These are phyloP conservation scores for Backusella australiensis DNA, from an alignment of 192 early-diverging fungal genomes.

Conservation along the genomic window DNA sequence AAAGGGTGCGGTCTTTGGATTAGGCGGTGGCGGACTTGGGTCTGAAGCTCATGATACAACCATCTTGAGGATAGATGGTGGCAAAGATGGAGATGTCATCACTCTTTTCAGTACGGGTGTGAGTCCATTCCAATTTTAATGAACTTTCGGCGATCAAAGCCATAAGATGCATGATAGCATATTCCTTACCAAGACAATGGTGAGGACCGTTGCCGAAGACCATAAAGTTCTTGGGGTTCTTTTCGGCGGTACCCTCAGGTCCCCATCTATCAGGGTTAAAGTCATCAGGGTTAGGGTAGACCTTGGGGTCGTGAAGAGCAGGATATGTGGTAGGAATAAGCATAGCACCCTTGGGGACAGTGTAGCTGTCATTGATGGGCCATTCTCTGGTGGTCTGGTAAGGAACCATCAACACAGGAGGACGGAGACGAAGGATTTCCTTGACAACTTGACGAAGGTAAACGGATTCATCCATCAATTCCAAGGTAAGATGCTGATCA, in stretches of 20 bases:
- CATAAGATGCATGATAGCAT: slow-evolving; percentile 38
- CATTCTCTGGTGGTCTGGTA: slow-evolving; percentile 36
- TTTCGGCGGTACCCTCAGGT: slow-evolving; percentile 29
- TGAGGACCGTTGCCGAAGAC: slow-evolving; percentile 42
- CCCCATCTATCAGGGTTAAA: slow-evolving; percentile 42
- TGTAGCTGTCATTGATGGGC: slow-evolving; percentile 29
- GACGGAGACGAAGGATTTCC: slow-evolving; percentile 38
- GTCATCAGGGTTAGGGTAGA: slow-evolving; percentile 36
- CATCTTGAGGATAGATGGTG: slow-evolving; percentile 41
- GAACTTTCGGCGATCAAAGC: slow-evolving; percentile 33
- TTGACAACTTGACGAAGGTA: slow-evolving; percentile 41
- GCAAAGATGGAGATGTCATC: slow-evolving; percentile 44
- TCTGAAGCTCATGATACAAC: slow-evolving; percentile 37
- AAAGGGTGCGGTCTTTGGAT: neutral
- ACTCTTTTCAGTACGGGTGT: slow-evolving; percentile 36
- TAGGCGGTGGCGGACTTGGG: slow-evolving; percentile 23
- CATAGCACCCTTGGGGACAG: slow-evolving; percentile 41
- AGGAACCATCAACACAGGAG: slow-evolving; percentile 43
- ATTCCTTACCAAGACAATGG: slow-evolving; percentile 40
- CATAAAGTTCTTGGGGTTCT: slow-evolving; percentile 42
- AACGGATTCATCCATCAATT: slow-evolving; percentile 31
- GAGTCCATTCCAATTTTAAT: slow-evolving; percentile 33
- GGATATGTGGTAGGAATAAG: slow-evolving; percentile 42
- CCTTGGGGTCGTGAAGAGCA: slow-evolving; percentile 38
- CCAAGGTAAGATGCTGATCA: slow-evolving; percentile 16